Percentiles rank a stretch among this genome's conserved stretches.
Conservation (phyloP, 805 yeast species). For the Sugiyamaella valdiviana region DNA sequence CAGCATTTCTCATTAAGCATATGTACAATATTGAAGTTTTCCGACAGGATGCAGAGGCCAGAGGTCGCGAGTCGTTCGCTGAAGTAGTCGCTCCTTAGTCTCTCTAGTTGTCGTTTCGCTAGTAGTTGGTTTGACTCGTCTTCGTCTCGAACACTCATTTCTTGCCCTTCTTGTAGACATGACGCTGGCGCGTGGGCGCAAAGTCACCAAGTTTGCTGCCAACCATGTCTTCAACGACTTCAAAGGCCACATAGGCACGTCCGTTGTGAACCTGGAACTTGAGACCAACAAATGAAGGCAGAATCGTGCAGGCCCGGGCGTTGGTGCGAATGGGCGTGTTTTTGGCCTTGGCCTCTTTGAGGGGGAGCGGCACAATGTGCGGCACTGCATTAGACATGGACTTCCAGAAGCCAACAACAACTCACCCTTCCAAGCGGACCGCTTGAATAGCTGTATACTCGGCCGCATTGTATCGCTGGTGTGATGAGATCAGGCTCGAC, state of each 20-base stretch:
- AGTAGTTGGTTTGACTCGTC: too few relatives aligned
- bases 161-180: constrained; percentile 54
- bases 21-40: constrained; percentile 1
- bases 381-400: constrained; percentile 49
- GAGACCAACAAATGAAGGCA: constrained; percentile 93
- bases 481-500: constrained; percentile 13
- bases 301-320: constrained; percentile 87
- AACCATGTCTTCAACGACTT: constrained; percentile 90
- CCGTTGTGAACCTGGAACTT: constrained; percentile 96
- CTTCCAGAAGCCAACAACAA: background rate
- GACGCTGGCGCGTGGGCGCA: constrained; percentile 88
- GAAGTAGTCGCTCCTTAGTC: background rate
- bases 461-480: constrained; percentile 26
- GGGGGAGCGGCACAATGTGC: constrained; percentile 89
- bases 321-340: constrained; percentile 91
- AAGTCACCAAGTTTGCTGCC: constrained; percentile 93
- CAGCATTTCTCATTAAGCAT: background rate
- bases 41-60: background rate
- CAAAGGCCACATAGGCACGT: constrained; percentile 82
- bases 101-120: too few relatives aligned
- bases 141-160: constrained; percentile 7
- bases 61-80: background rate
- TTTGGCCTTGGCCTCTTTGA: constrained; percentile 72
- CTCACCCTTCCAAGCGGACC: constrained; percentile 41
- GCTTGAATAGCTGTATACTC: constrained; percentile 30